Conservation (phyloP, 805 yeast species). For the Spathaspora passalidarum region DNA sequence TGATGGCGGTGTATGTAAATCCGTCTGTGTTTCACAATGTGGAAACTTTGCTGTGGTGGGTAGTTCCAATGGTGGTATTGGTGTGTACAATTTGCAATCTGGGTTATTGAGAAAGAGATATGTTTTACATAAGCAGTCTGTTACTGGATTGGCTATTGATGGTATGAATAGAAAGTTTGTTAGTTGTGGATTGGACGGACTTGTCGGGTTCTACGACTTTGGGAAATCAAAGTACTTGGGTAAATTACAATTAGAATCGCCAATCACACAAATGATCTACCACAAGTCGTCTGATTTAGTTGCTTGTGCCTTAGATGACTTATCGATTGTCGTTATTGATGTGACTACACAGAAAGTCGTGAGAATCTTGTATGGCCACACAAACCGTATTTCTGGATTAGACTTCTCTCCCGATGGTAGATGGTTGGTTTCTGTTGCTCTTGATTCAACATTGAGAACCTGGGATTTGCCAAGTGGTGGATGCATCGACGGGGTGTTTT, state of each 20-base stretch:
- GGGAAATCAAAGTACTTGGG: constrained; percentile 65
- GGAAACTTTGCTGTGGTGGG: constrained; percentile 96
- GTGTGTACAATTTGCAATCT: constrained; percentile 85
- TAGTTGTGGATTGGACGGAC: constrained; percentile 84
- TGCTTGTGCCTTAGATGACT: constrained; percentile 83
- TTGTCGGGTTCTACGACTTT: constrained; percentile 84
- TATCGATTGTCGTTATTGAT: constrained; percentile 81
- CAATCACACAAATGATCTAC: constrained; percentile 73
- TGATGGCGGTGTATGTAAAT: constrained; percentile 74
- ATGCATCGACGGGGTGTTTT: constrained; percentile 85
- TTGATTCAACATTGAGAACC: constrained; percentile 86
- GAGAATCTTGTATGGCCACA: constrained; percentile 86
- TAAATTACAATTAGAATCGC: constrained; percentile 65
- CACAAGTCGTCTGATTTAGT: constrained; percentile 81
- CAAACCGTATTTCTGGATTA: constrained; percentile 79
- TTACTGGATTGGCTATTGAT: constrained; percentile 86
- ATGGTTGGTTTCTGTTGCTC: constrained; percentile 81
- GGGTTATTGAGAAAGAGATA: constrained; percentile 76
- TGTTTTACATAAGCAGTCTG: constrained; percentile 68
- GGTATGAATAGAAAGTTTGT: constrained; percentile 89
- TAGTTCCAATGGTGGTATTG: constrained; percentile 80
- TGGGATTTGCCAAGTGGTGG: constrained; percentile 98
- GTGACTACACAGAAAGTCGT: constrained; percentile 76
- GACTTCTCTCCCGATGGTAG: constrained; percentile 95
- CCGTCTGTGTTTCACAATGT: constrained; percentile 82